Evolutionary conservation across 768 basidiomycete genomes (phyloP).

Genomic region (Cyclocybe cylindracea): DNA sequence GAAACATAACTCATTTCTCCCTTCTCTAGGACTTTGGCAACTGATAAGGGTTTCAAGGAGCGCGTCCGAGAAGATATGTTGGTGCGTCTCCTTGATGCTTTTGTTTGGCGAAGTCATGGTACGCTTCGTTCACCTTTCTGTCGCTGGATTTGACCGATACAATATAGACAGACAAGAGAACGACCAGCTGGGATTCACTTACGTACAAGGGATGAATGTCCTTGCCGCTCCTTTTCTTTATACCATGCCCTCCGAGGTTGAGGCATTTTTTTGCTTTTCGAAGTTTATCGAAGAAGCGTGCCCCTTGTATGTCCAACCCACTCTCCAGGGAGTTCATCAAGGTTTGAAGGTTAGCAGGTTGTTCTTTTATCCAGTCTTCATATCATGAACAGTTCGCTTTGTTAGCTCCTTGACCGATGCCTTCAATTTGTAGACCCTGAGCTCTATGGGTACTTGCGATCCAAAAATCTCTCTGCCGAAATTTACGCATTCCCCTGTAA

Average conservation of each 20-base stretch:
- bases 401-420: constrained; percentile 88
- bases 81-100: constrained; percentile 93
- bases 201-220: constrained; percentile 99
- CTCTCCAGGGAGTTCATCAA: constrained; percentile 91
- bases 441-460: constrained; percentile 76
- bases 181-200: constrained; percentile 86
- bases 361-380: constrained; percentile 1
- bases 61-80: constrained; percentile 97
- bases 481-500: constrained; percentile 96
- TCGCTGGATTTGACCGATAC: background rate
- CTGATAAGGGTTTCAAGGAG: constrained; percentile 97
- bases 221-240: constrained; percentile 97
- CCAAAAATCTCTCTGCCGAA: constrained; percentile 92
- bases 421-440: constrained; percentile 90
- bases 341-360: constrained; percentile 75
- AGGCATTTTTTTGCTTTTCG: constrained; percentile 96
- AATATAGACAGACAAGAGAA: constrained; percentile 70
- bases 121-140: constrained; percentile 4
- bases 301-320: constrained; percentile 96
- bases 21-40: constrained; percentile 77
- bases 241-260: constrained; percentile 96
- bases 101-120: constrained; percentile 96
- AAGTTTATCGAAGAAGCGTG: constrained; percentile 95
- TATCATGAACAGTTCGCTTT: background rate
- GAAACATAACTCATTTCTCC: background rate